Conservation (phyloP, 2,329 filamentous ascomycete genomes). For the Pezicula neosporulosa region DNA sequence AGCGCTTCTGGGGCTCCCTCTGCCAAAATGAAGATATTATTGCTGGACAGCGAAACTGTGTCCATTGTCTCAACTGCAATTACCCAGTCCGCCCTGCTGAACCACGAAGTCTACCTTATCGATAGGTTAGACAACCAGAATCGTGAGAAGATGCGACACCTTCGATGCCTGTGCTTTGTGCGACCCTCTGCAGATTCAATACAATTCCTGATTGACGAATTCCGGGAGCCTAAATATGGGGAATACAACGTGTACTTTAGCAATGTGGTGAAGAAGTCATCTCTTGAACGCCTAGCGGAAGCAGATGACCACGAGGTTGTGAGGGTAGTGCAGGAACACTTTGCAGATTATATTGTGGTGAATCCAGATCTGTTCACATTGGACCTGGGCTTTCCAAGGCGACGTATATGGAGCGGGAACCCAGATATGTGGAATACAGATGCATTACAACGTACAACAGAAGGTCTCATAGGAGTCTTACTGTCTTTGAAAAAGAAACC, state of each 20-base stretch:
- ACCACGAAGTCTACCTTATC: constrained; percentile 96
- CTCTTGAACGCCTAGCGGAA: constrained; percentile 88
- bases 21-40: constrained; percentile 96
- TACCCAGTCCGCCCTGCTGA: constrained; percentile 90
- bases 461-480: constrained; percentile 80
- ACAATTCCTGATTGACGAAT: constrained; percentile 89
- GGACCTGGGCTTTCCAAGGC: constrained; percentile 66
- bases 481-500: constrained; percentile 95
- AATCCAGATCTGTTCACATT: constrained; percentile 92
- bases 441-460: constrained; percentile 78
- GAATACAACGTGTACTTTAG: constrained; percentile 98
- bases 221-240: constrained; percentile 93
- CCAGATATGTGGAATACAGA: constrained; percentile 92
- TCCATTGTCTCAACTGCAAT: constrained; percentile 92
- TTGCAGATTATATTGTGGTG: constrained; percentile 91
- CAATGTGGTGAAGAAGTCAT: constrained; percentile 96
- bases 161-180: constrained; percentile 89
- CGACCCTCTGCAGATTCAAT: constrained; percentile 90
- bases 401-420: constrained; percentile 75
- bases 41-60: constrained; percentile 91
- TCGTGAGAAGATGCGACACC: constrained; percentile 96
- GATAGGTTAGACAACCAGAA: constrained; percentile 88
- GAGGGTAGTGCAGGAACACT: constrained; percentile 89
- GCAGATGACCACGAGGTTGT: constrained; percentile 98
- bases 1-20: constrained; percentile 61